Percentiles rank a stretch among this genome's conserved stretches.
Conservation (phyloP, 768 basidiomycete species). For the Clitopilus hobsonii region DNA sequence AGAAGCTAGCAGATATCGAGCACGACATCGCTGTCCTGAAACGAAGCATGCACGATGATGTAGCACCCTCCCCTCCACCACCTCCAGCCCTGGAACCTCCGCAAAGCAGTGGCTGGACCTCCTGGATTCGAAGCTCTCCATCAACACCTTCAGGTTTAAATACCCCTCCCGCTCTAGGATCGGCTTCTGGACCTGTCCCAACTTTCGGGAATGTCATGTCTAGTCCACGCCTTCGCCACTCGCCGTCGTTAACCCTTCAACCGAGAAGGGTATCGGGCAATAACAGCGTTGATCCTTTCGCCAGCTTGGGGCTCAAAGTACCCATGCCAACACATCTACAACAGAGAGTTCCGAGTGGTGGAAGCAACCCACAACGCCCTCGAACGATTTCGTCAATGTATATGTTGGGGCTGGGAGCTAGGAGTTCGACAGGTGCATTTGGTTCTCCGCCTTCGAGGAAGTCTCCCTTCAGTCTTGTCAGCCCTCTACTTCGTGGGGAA, state of each 20-base stretch:
- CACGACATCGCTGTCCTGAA: slow-evolving; percentile 76
- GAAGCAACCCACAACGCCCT: slow-evolving; percentile 23
- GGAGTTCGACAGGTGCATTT: slow-evolving; percentile 21
- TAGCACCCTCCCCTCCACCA: slow-evolving; percentile 12
- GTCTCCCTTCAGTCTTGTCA: not conserved
- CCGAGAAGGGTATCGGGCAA: slow-evolving; percentile 8
- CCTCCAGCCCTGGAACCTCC: slow-evolving; percentile 5
- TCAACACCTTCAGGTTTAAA: slow-evolving; percentile 30
- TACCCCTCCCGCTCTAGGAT: slow-evolving; percentile 21
- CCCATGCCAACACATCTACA: slow-evolving; percentile 49
- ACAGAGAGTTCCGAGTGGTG: not conserved
- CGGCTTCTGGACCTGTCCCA: slow-evolving; percentile 29
- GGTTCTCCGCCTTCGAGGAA: slow-evolving; percentile 1
- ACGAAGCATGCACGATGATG: slow-evolving; percentile 45
- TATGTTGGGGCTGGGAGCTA: slow-evolving; percentile 53
- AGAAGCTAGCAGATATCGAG: slow-evolving; percentile 67
- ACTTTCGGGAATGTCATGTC: slow-evolving; percentile 75
- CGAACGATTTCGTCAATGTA: slow-evolving; percentile 61
- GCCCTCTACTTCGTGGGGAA: not conserved
- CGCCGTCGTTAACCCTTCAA: slow-evolving; percentile 32
- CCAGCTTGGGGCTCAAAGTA: slow-evolving; percentile 45
- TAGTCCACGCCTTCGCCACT: slow-evolving; percentile 50
- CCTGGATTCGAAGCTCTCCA: slow-evolving; percentile 42
- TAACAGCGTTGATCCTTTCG: slow-evolving; percentile 33
- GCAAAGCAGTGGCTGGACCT: slow-evolving; percentile 42